Conservation (phyloP, 768 basidiomycete species). For the Scleroderma bovista region DNA sequence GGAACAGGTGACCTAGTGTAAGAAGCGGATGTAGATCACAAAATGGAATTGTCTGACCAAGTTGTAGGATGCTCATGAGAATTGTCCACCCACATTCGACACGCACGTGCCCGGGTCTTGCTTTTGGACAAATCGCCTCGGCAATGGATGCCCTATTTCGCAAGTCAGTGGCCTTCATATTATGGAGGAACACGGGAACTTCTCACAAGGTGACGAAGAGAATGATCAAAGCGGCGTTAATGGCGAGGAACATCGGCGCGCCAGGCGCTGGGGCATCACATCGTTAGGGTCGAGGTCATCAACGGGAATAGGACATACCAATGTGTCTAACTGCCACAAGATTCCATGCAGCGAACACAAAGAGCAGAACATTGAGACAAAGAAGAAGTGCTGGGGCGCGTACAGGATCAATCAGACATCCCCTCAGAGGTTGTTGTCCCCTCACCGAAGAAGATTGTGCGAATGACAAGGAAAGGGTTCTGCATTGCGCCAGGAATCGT, state of each 20-base stretch:
- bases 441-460: slow-evolving; percentile 56
- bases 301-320: slow-evolving; percentile 31
- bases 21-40: background rate
- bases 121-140: slow-evolving; percentile 31
- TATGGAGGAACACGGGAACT: background rate
- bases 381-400: slow-evolving; percentile 32
- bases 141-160: slow-evolving; percentile 26
- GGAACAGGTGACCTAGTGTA: background rate
- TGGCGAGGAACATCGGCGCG: slow-evolving; percentile 43
- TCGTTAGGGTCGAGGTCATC: slow-evolving; percentile 1
- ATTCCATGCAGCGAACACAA: slow-evolving; percentile 59
- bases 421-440: background rate
- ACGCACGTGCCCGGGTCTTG: slow-evolving; percentile 37
- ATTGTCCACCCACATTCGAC: slow-evolving; percentile 56
- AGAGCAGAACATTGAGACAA: slow-evolving; percentile 45
- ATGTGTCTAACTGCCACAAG: slow-evolving; percentile 33
- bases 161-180: background rate
- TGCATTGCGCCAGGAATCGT: slow-evolving; percentile 28
- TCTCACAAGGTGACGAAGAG: slow-evolving; percentile 29
- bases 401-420: background rate
- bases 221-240: slow-evolving; percentile 37
- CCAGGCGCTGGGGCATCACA: slow-evolving; percentile 34
- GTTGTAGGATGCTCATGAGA: slow-evolving; percentile 42
- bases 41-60: slow-evolving; percentile 34
- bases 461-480: slow-evolving; percentile 51